phyloP scores from a whole-genome alignment of 2,329 filamentous ascomycete genomes.

The Parastagonospora nodorum region DNA sequence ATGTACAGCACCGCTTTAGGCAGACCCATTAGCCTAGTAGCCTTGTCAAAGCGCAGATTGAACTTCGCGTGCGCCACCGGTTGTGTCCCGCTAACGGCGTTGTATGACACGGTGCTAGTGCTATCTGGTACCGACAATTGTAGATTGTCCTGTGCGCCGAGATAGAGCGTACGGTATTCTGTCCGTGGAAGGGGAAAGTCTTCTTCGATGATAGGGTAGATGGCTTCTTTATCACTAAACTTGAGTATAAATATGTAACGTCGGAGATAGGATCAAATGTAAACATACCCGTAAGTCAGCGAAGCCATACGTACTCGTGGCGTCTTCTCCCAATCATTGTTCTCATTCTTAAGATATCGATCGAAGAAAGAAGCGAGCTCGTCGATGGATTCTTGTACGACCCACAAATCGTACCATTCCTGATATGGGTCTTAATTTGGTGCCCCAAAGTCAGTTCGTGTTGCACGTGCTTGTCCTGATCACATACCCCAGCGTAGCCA shows the following conservation, averaged over 20 bases:
- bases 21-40: slow-evolving; percentile 51
- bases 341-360: slow-evolving; percentile 49
- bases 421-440: slow-evolving; percentile 9
- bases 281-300: no score
- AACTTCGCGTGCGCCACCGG: neutral
- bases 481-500: slow-evolving; percentile 15
- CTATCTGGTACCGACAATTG: neutral
- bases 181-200: slow-evolving; percentile 23
- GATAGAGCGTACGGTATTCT: slow-evolving; percentile 16
- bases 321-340: slow-evolving; percentile 56
- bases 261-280: no score
- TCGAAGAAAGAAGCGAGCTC: slow-evolving; percentile 51
- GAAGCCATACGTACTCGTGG: slow-evolving; percentile 52
- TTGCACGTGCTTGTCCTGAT: no score
- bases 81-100: slow-evolving; percentile 4
- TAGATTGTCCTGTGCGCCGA: slow-evolving; percentile 2
- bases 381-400: slow-evolving; percentile 9
- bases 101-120: neutral
- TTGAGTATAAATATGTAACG: slow-evolving; percentile 16
- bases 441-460: no score
- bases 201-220: slow-evolving; percentile 16
- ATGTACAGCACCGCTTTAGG: slow-evolving; percentile 56
- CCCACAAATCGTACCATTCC: slow-evolving; percentile 26
- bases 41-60: slow-evolving; percentile 39
- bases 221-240: slow-evolving; percentile 15